These are phyloP conservation scores for Populus euphratica DNA, from an alignment of 345 rosid species.

Conservation along the genomic window DNA sequence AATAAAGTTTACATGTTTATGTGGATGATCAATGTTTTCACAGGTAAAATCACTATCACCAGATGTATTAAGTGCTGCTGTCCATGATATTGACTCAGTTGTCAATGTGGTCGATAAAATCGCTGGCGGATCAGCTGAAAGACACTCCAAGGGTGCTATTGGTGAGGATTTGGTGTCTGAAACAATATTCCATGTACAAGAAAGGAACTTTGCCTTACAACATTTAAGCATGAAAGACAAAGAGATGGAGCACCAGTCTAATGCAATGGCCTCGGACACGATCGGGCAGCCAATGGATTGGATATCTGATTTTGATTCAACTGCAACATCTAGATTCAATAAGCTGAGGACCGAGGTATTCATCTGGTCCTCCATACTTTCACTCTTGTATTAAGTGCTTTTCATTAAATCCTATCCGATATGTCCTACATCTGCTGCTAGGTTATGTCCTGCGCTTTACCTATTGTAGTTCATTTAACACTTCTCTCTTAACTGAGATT, in stretches of 20 bases:
- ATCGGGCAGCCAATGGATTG: background rate
- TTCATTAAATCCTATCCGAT: background rate
- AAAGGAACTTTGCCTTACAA: background rate
- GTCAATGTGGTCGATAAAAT: background rate
- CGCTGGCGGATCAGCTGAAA: background rate
- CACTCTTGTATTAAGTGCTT: background rate
- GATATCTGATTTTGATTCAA: background rate
- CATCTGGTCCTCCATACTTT: background rate
- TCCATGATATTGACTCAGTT: background rate
- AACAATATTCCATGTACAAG: background rate
- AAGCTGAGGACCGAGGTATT: background rate
- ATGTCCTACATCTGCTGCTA: background rate
- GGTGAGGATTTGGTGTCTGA: conserved; percentile 5
- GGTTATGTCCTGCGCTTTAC: background rate
- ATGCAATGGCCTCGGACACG: background rate
- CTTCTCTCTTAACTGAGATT: background rate
- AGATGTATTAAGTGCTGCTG: background rate
- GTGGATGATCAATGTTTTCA: background rate
- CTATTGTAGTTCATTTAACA: background rate
- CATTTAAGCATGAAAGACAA: background rate
- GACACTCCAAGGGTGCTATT: background rate
- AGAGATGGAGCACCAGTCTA: background rate
- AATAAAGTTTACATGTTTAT: background rate
- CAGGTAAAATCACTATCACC: background rate
- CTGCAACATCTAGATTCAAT: background rate